Evolutionary conservation across 2,329 filamentous ascomycete genomes (phyloP), one percentile per base, ranked within the genome.

Genomic region (Lasiodiplodia gonubiensis): DNA sequence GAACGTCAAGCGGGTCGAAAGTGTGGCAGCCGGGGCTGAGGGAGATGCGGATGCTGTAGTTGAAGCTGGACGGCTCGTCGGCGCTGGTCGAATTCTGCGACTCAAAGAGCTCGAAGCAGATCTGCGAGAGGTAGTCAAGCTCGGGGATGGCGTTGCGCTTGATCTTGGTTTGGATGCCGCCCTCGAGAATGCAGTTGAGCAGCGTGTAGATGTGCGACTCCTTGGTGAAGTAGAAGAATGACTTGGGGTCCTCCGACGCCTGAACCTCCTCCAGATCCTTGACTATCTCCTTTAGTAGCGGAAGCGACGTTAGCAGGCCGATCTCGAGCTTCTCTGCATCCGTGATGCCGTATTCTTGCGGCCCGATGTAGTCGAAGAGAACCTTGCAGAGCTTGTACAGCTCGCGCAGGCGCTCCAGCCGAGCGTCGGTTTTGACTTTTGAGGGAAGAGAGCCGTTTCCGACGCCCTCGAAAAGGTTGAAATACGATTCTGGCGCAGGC

Each of bases 141-240:
- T 99, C 95, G 0, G 95, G 95, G 70, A 99, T 99, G 49, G 92
- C 93, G 74, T 93, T 94, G 46, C 96, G 91, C 73, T 93, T 91
- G 75, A 99, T 98, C 82, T 99, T 99, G 27, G 94, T 97, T 76
- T 96, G 92, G 71, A 99, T 92, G 35, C 95, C 96, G 69, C 96
- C 95, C 78, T 99, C 95, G 30, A 99, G 87, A 72, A 99, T 98
- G 78, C 94, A 98, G 79, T 99, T 99, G 68, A 99, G 87, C 5
- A 99, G 86, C 5, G 95, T 99, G 82, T 99, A 99, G 70, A 99
- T 97, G 78, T 99, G 95, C 0, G 93, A 97, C 80, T 99, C 95
- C 80, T 99, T 99, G 70, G 95, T 99, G 80, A 99, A 99, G 82
- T 99, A 99, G 80, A 98, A 92, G 83, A 98, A 98, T 1, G 91